Base-by-base conservation (phyloP, 192 early-diverging fungal genomes). In the Umbelopsis isabellina region DNA sequence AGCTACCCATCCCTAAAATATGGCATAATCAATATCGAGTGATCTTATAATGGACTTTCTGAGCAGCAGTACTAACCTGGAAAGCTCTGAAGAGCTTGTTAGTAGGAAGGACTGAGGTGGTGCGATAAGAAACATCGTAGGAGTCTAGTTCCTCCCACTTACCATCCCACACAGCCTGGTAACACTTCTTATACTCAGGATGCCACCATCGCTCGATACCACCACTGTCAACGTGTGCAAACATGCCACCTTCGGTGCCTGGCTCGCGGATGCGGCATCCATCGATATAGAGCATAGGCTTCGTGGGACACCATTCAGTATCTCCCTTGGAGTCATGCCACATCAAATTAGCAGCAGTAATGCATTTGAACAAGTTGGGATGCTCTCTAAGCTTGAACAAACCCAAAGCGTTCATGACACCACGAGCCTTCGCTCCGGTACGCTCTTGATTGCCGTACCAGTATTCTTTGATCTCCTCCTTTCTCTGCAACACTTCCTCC, bases 141-240 rank as follows among this genome's bases (percentile, higher is more conserved):
- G 55, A 61, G 55, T 61, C 55, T 4, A 61, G 16, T 4, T 61
- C 55, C 12, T 61, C 55, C 55, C 55, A 61, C 27, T 61, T 61
- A 35, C 55, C 55, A 35, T 61, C 55, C 55, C 25, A 61, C 13
- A 61, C 55, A 35, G 55, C 2, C 30, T 61, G 21, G 16, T 35
- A 61, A 25, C 55, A 61, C 55, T 61, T 22, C 30, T 61, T 61
- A 25, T 61, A 61, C 16, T 61, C 55, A 0, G 25, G 27, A 16
- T 61, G 55, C 55, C 55, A 61, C 55, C 55, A 61, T 27, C 55
- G 30, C 37, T 71, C 69, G 23, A 71, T 58, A 25, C 55, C 55
- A n/a, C 55, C 55, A 18, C 55, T 61, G 55, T 61, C 55, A 16
- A 61, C 55, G 16, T 61, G 55, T 18, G 49, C 69, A 5, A 46